Evolutionary conservation across 345 rosid genomes (phyloP), one percentile per base, ranked within the genome.

Genomic region (Ceriops decandra): DNA sequence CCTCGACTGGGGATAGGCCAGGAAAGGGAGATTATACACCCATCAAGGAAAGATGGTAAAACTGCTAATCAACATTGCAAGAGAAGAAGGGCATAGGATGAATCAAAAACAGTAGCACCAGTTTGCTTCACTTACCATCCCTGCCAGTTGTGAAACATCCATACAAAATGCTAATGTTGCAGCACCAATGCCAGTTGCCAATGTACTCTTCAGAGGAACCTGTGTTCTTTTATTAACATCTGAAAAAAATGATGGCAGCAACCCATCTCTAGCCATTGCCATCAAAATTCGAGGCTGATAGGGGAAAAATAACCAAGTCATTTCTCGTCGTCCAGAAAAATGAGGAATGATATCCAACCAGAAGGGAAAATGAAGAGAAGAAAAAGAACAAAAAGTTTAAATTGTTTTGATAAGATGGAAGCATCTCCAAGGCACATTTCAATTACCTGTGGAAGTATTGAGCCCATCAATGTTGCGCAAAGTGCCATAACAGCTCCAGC

Each of bases 231-330:
- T 80, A 73, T 86, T 87, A 72, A 91, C 84, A 36, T 91, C 93
- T 58, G 93, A 89, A 76, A 91, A 91, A 74, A 91, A 77, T 52
- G 92, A 57, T 31, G 97, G 97, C 62, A 91, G 85, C 78, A 91
- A 77, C 69, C 97, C 97, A 83, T 91, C 97, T 81, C 97, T 85
- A 36, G 97, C 86, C 97, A 91, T 91, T 49, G 96, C 93, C 97
- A 91, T 85, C 77, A 91, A 82, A 79, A 89, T 91, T 52, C 97
- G 85, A 21, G 97, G 97, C 97, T 91, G 85, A 28, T 3, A 67
- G 73, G 70, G 32, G 6, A 57, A 76, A 62, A 38, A 27, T 22
- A 33, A 38, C 19, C 19, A 10, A 36, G 31, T 6, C 15, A 51
- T 31, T 47, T 22, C 46, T 46, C 31, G 32, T 32, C 17, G 8